Evolutionary conservation across 1,284 basidiomycete genomes (phyloP).

Genomic region (Ustilago tritici): DNA sequence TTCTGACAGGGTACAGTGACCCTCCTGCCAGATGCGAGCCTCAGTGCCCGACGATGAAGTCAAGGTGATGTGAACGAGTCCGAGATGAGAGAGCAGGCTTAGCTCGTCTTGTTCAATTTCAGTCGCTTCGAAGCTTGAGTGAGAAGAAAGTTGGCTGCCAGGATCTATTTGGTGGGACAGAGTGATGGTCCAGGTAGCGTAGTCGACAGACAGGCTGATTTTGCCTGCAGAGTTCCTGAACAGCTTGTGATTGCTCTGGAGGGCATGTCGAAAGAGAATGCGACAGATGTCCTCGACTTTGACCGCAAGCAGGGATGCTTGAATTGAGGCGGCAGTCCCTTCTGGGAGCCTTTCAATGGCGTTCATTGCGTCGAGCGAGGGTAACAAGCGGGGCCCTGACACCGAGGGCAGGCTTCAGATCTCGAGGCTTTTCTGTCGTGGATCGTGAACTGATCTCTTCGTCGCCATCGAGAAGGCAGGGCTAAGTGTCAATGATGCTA

Average conservation of each 20-base stretch:
- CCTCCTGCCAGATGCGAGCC: slow-evolving; percentile 19
- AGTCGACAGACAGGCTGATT: slow-evolving; percentile 18
- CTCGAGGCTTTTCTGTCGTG: not conserved
- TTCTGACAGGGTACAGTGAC: not conserved
- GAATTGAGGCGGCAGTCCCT: slow-evolving; percentile 20
- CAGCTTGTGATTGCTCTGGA: not conserved
- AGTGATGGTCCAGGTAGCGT: slow-evolving; percentile 26
- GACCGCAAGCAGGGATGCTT: slow-evolving; percentile 27
- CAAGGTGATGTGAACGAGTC: slow-evolving; percentile 14
- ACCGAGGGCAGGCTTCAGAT: not conserved
- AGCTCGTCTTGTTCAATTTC: slow-evolving; percentile 1
- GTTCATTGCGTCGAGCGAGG: slow-evolving; percentile 4
- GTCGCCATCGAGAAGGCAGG: not conserved
- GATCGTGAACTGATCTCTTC: not conserved
- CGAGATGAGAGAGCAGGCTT: slow-evolving; percentile 16
- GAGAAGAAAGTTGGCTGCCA: slow-evolving; percentile 8
- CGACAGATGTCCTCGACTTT: slow-evolving; percentile 27
- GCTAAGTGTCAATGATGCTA: not conserved
- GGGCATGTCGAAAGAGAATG: slow-evolving; percentile 20
- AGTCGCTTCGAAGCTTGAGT: not conserved
- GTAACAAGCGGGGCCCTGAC: not conserved
- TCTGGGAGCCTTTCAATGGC: slow-evolving; percentile 19
- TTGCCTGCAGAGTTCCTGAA: slow-evolving; percentile 12
- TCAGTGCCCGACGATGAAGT: slow-evolving; percentile 5
- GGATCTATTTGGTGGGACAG: slow-evolving; percentile 14